A percentile compares a stretch with the other conserved stretches of the same genome.
Conservation (phyloP, 257 asterid species). For the Solanum sejunctum region DNA sequence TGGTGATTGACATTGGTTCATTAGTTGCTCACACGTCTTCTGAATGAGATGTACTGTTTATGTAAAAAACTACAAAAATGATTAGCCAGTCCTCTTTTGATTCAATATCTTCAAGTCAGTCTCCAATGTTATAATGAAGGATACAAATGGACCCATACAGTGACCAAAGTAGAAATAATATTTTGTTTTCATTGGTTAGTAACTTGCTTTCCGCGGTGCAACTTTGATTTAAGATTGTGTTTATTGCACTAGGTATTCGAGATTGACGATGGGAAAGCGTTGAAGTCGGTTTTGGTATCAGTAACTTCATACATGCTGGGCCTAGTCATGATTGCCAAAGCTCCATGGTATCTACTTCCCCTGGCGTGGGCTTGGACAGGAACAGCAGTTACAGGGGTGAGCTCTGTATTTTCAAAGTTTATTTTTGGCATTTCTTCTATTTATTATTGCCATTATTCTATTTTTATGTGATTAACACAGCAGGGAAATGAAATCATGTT, state of each 20-base stretch:
- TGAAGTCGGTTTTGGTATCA: constrained; percentile 81
- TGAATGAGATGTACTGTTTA: not conserved
- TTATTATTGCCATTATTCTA: not conserved
- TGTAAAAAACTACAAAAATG: not conserved
- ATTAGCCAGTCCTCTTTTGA: not conserved
- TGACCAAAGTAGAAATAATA: not conserved
- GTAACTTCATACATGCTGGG: constrained; percentile 74
- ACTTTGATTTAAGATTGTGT: not conserved
- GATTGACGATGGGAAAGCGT: constrained; percentile 77
- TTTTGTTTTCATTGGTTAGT: not conserved
- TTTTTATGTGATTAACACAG: not conserved
- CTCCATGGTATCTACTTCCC: constrained; percentile 99
- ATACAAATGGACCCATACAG: not conserved
- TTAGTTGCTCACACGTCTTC: not conserved
- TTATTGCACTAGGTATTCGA: constrained; percentile 55
- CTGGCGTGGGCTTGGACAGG: constrained; percentile 99
- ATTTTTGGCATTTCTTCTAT: not conserved
- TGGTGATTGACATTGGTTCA: not conserved
- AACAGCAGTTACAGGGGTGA: constrained; percentile 93
- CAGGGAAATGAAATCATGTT: not conserved
- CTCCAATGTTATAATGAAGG: not conserved
- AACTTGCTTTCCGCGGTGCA: not conserved
- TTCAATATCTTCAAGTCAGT: not conserved
- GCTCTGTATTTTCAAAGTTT: constrained; percentile 7
- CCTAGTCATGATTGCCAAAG: constrained; percentile 72